These are phyloP conservation scores for Chalara sp. DNA, from an alignment of 2,329 filamentous ascomycete genomes.

Conservation along the genomic window DNA sequence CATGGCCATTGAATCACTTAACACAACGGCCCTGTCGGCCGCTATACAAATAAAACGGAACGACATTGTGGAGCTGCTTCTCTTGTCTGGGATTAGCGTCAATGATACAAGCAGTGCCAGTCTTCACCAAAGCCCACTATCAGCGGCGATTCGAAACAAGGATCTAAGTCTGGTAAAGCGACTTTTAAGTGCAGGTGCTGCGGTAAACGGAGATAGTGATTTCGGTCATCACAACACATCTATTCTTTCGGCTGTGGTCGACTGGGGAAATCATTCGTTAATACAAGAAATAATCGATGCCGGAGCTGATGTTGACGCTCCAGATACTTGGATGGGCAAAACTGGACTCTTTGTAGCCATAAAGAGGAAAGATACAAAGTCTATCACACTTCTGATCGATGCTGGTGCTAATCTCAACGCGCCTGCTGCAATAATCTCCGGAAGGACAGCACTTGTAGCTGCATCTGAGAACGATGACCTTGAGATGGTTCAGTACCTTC, in stretches of 20 bases:
- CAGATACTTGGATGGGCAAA: background rate
- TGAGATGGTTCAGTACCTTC: constrained; percentile 2
- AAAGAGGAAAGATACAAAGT: constrained; percentile 1
- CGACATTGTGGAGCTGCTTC: too few species aligned
- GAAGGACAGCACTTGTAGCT: constrained; percentile 1
- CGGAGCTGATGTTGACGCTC: constrained; percentile 2
- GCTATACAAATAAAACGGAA: too few species aligned
- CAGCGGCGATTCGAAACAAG: too few species aligned
- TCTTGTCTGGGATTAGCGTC: too few species aligned
- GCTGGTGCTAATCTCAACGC: constrained; percentile 5
- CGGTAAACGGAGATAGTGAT: constrained; percentile 1
- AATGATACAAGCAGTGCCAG: too few species aligned
- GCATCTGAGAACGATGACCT: constrained; percentile 4
- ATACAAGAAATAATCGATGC: constrained; percentile 6
- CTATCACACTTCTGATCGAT: constrained; percentile 3
- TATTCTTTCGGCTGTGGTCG: constrained; percentile 3
- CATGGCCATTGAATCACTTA: too few species aligned
- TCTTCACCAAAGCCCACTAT: too few species aligned
- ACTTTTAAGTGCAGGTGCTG: too few species aligned
- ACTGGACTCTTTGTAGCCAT: constrained; percentile 4
- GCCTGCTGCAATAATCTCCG: background rate
- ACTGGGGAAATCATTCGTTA: constrained; percentile 3
- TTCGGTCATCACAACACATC: too few species aligned
- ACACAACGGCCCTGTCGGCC: too few species aligned
- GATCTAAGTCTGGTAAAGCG: too few species aligned